phyloP scores from a whole-genome alignment of 805 yeast genomes.

The Hanseniaspora mollemarum region DNA sequence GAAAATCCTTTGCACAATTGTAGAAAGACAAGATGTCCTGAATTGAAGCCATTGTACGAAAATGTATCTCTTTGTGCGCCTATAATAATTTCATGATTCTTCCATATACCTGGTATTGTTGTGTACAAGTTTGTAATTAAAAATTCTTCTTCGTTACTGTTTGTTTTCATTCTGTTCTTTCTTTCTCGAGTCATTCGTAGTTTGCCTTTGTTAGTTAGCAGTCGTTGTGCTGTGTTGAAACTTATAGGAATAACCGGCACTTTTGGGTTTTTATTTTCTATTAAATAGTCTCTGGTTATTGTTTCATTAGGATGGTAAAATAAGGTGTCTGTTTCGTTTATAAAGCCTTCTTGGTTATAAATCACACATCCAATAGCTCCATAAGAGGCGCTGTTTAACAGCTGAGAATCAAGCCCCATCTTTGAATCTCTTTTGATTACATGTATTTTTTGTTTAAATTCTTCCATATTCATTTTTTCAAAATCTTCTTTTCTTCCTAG shows the following conservation, averaged over 20 bases:
- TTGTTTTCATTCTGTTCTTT: constrained; percentile 21
- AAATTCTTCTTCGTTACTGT: constrained; percentile 35
- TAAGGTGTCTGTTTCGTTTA: constrained; percentile 43
- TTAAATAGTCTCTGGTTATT: constrained; percentile 43
- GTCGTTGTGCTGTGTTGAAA: neutral
- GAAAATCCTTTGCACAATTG: constrained; percentile 45
- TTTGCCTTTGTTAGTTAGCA: neutral
- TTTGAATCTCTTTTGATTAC: constrained; percentile 33
- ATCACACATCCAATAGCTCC: constrained; percentile 56
- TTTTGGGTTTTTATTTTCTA: neutral
- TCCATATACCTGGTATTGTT: constrained; percentile 46
- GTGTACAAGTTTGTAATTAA: constrained; percentile 36
- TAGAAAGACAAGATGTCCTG: constrained; percentile 40
- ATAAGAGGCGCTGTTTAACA: constrained; percentile 46
- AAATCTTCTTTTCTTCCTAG: constrained; percentile 52
- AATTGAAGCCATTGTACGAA: constrained; percentile 39
- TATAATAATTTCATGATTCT: constrained; percentile 42
- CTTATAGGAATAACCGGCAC: constrained; percentile 15
- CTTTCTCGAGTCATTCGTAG: neutral
- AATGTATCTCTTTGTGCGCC: constrained; percentile 48
- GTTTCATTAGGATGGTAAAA: constrained; percentile 46
- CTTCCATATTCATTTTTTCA: constrained; percentile 29
- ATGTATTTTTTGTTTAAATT: constrained; percentile 45
- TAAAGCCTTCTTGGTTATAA: constrained; percentile 20
- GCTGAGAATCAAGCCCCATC: constrained; percentile 27